Evolutionary conservation across 1,284 basidiomycete species (phyloP).

Genomic region (Leccinum solheimii): DNA sequence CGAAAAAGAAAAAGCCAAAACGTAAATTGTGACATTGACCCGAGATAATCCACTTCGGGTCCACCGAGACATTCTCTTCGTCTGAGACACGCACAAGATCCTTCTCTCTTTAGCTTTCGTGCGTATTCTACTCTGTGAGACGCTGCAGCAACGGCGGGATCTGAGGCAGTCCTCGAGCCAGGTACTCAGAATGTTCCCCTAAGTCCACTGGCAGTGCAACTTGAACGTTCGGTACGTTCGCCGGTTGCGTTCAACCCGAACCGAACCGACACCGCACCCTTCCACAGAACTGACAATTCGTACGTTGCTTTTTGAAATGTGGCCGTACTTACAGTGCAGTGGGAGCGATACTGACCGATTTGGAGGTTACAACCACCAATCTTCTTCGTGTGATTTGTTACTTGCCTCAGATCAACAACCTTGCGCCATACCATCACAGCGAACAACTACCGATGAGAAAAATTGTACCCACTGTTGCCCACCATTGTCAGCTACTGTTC

Average conservation of each 20-base stretch:
- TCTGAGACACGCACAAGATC: constrained; percentile 5
- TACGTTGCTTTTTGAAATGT: not conserved
- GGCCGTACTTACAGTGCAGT: not conserved
- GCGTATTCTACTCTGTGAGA: not conserved
- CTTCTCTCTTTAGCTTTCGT: not conserved
- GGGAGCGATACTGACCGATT: not conserved
- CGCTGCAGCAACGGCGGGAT: not conserved
- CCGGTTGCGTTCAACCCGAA: not conserved
- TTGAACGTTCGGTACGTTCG: not conserved
- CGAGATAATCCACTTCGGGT: constrained; percentile 3
- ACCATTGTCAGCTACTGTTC: not conserved
- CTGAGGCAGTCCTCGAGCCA: not conserved
- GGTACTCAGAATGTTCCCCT: constrained; percentile 9
- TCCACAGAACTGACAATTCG: not conserved
- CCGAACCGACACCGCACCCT: not conserved
- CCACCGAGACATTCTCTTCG: constrained; percentile 2
- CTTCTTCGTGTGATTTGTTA: not conserved
- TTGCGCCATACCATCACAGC: not conserved
- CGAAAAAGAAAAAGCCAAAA: constrained; percentile 1
- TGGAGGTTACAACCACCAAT: not conserved
- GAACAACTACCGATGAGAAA: not conserved
- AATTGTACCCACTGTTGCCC: not conserved
- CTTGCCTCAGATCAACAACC: not conserved
- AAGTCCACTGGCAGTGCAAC: not conserved
- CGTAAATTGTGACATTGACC: not conserved